These are phyloP conservation scores for Kazachstania sp. DNA, from an alignment of 1,139 yeast species.

Conservation along the genomic window DNA sequence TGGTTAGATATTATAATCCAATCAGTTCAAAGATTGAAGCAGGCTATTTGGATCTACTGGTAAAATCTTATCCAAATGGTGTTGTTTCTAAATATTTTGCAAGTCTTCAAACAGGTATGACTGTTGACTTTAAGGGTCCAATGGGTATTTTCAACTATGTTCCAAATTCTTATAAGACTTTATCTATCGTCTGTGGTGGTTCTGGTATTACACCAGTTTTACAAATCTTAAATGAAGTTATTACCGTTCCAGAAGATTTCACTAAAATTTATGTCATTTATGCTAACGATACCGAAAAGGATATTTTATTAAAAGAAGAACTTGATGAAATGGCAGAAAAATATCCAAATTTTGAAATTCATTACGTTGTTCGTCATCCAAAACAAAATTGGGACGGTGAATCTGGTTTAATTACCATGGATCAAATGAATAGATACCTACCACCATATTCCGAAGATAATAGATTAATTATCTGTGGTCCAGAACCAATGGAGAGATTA, in stretches of 20 bases:
- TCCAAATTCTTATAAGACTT: constrained; percentile 50
- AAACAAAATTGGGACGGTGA: constrained; percentile 46
- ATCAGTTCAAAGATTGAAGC: constrained; percentile 59
- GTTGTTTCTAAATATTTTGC: constrained; percentile 60
- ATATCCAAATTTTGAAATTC: constrained; percentile 53
- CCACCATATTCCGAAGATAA: constrained; percentile 43
- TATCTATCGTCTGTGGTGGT: constrained; percentile 74
- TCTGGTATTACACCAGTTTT: constrained; percentile 74
- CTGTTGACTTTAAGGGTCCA: constrained; percentile 67
- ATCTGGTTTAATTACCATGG: constrained; percentile 51
- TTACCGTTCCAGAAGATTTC: constrained; percentile 57
- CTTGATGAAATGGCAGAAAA: constrained; percentile 56
- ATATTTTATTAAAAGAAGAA: constrained; percentile 60
- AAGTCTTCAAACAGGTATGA: constrained; percentile 51
- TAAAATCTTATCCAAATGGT: constrained; percentile 65
- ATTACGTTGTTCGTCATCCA: constrained; percentile 38
- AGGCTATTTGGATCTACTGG: constrained; percentile 67
- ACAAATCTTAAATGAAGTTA: constrained; percentile 50
- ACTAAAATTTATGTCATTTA: constrained; percentile 54
- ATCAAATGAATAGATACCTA: constrained; percentile 44
- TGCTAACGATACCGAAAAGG: constrained; percentile 67
- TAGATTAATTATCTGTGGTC: constrained; percentile 67
- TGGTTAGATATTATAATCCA: constrained; percentile 64
- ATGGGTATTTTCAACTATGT: constrained; percentile 61
- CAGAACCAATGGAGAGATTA: constrained; percentile 54